Conservation (phyloP, 2,329 filamentous ascomycete species). For the Colletotrichum sp. region DNA sequence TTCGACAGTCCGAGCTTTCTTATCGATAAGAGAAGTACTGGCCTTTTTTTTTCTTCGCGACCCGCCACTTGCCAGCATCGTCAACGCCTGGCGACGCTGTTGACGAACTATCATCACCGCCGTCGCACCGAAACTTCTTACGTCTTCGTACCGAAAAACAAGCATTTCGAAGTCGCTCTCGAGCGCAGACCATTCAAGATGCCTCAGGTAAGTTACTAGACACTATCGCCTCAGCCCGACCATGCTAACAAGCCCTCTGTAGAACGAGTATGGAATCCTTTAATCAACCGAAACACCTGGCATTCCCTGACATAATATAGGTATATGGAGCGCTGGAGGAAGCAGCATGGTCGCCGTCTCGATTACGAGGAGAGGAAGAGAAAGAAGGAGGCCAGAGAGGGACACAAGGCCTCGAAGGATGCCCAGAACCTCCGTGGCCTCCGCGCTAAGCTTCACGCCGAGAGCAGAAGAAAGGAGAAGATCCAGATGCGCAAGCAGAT, state of each 20-base stretch:
- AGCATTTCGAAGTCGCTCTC: background rate
- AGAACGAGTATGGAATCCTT: constrained; percentile 53
- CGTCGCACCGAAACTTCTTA: background rate
- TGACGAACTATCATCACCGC: background rate
- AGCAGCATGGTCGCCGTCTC: constrained; percentile 56
- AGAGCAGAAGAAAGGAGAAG: constrained; percentile 96
- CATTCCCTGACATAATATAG: background rate
- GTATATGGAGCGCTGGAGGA: constrained; percentile 58
- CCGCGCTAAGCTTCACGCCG: constrained; percentile 89
- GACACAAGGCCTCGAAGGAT: constrained; percentile 85
- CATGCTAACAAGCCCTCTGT: background rate
- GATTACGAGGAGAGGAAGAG: constrained; percentile 89
- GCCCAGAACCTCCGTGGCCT: constrained; percentile 93
- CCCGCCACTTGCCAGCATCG: constrained; percentile 11
- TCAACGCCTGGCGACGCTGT: background rate
- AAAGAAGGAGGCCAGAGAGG: constrained; percentile 87
- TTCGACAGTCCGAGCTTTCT: background rate
- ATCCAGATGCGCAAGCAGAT: constrained; percentile 97
- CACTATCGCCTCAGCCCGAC: background rate
- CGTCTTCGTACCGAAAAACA: background rate
- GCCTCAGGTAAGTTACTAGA: background rate
- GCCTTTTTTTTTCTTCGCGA: constrained; percentile 12
- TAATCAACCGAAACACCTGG: background rate
- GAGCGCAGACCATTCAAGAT: constrained; percentile 13
- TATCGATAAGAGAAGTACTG: constrained; percentile 10